Base-by-base conservation (phyloP, 129 eudicot species). In the Glebionis coronaria region DNA sequence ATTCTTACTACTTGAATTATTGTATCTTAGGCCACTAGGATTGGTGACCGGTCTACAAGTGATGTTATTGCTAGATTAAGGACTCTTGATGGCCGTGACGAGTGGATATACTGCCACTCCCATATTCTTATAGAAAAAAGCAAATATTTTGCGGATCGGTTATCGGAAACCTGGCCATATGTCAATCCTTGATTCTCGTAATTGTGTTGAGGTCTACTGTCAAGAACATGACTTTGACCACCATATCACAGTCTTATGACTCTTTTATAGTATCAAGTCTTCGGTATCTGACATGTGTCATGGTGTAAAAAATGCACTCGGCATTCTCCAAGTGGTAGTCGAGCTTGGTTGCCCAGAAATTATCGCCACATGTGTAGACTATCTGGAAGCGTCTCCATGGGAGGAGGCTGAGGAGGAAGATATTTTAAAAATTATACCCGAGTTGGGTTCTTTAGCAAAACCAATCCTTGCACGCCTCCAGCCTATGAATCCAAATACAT, bases 161-260 rank as follows among this genome's bases (percentile, higher is more conserved):
- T 92, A 72, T 92, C 98, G 9, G 95, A 88, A 63, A 82, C 64
- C 28, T 92, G 98, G 96, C 91, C 59, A 88, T 95, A 12, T 86
- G 96, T 74, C 96, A 85, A 88, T 92, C 38, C 85, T 92, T 13
- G 98, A 92, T 71, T 90, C 98, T 15, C 95, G 98, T 81, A 88
- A 83, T 74, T 92, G 98, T 70, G 98, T 92, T 20, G 96, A 92
- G 73, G 96, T 92, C 51, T 56, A 86, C 50, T 88, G 96, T 60
- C 81, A 86, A 68, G 98, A 92, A 71, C 78, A 67, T 54, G 81
- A 88, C 52, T 82, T 92, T 52, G 95, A 88, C 79, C 73, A 85
- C 78, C 87, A 92, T 67, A 74, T 92, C 63, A 86, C 78, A 13
- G 79, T 84, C 63, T 85, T 92, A 31, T 80, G 96, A 40, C 91